Evolutionary conservation across 805 yeast genomes (phyloP), one percentile per base, ranked within the genome.

Genomic region (Zygotorulaspora sp.): DNA sequence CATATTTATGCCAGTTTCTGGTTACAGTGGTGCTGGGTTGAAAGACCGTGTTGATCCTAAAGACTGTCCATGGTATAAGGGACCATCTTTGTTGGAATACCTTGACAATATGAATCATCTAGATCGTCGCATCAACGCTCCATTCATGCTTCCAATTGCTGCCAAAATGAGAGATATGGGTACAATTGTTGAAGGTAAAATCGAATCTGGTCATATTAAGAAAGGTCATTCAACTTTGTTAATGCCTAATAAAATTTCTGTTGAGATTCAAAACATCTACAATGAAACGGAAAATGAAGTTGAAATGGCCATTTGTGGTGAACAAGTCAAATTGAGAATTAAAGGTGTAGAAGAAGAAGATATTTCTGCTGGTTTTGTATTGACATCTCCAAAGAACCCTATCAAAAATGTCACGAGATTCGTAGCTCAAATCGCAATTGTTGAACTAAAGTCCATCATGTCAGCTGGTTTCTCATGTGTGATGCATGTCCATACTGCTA

Each of bases 341-440:
- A 90, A 83, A 70, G 97, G 97, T 63, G 80, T 92, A 41, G 98
- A 92, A 64, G 98, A 92, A 70, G 98, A 94, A 66, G 97, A 92
- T 52, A 78, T 92, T 41, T 78, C 84, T 45, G 77, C 80, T 38
- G 99, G 99, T 52, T 89, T 81, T 58, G 97, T 92, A 16, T 73
- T 92, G 51, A 83, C 97, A 1, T 85, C 96, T 12, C 71, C 81
- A 48, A 77, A 77, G 63, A 77, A 78, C 58, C 99, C 99, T 27
- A 94, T 92, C 32, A 86, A 84, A 59, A 85, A 95, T 20, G 94
- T 85, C 30, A 83, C 94, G 16, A 77, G 74, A 52, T 92, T 92
- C 60, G 96, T 87, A 68, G 97, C 97, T 5, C 96, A 90, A 66
- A 77, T 92, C 48, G 97, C 97, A 39, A 85, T 92, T 66, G 96